phyloP scores from a whole-genome alignment of 2,329 filamentous ascomycete species.

The Aspergillus latus region DNA sequence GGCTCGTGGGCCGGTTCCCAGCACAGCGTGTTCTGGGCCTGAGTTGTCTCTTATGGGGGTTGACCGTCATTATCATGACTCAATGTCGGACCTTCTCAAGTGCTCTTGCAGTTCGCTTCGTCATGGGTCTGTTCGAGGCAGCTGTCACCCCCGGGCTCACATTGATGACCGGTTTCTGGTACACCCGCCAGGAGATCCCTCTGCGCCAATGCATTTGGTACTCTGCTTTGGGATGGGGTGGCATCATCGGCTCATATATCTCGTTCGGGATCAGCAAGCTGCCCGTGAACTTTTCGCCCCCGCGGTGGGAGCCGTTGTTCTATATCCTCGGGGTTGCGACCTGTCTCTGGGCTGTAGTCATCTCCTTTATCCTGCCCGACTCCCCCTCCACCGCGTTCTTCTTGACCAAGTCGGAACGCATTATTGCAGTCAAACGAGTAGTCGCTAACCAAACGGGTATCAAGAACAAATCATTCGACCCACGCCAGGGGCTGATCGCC shows the following conservation, averaged over 20 bases:
- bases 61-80: conserved; percentile 18
- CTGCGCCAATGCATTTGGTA: conserved; percentile 18
- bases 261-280: conserved; percentile 14
- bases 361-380: conserved; percentile 8
- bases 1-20: no score
- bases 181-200: conserved; percentile 16
- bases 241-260: conserved; percentile 16
- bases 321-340: conserved; percentile 13
- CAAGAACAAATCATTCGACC: conserved; percentile 13
- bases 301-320: conserved; percentile 14
- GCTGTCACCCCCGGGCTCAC: conserved; percentile 14
- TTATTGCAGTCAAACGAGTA: conserved; percentile 13
- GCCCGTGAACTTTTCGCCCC: background rate
- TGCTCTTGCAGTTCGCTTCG: conserved; percentile 11
- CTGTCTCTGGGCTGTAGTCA: conserved; percentile 15
- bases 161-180: conserved; percentile 19
- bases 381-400: conserved; percentile 13
- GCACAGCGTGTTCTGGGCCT: conserved; percentile 3
- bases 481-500: conserved; percentile 1
- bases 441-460: conserved; percentile 5
- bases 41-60: conserved; percentile 15
- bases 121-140: conserved; percentile 17
- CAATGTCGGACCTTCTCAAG: conserved; percentile 16
- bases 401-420: conserved; percentile 3
- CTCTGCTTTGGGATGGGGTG: conserved; percentile 14